phyloP scores from a whole-genome alignment of 306 rosid species.

The Dalbergia cochinchinensis region DNA sequence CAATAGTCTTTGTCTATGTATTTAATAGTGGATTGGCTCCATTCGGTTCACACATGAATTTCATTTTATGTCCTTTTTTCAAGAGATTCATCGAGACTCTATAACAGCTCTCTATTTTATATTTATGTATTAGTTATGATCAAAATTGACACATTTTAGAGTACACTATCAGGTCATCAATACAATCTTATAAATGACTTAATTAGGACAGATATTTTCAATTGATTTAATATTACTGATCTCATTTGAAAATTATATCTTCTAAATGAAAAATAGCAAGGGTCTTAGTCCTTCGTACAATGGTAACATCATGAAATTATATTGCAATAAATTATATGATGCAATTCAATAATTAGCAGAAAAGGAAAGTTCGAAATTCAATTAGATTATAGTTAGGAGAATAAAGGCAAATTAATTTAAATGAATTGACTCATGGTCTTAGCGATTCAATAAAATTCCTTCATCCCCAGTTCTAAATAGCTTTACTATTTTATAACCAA shows the following conservation, averaged over 20 bases:
- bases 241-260: neutral
- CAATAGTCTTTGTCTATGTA: neutral
- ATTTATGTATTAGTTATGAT: neutral
- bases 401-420: neutral
- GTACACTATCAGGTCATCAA: neutral
- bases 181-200: neutral
- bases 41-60: slow-evolving; percentile 8
- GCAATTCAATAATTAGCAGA: neutral
- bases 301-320: slow-evolving; percentile 31
- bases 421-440: neutral
- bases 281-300: neutral
- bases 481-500: neutral
- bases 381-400: neutral
- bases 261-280: neutral
- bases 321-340: neutral
- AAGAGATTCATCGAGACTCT: neutral
- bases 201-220: neutral
- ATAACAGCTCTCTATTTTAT: neutral
- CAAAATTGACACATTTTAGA: neutral
- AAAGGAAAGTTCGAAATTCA: neutral
- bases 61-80: neutral
- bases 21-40: slow-evolving; percentile 13
- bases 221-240: slow-evolving; percentile 17
- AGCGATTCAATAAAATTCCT: neutral
- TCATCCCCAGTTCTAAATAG: neutral